phyloP scores from a whole-genome alignment of 2,329 filamentous ascomycete genomes.

The Botrytis tulipae region DNA sequence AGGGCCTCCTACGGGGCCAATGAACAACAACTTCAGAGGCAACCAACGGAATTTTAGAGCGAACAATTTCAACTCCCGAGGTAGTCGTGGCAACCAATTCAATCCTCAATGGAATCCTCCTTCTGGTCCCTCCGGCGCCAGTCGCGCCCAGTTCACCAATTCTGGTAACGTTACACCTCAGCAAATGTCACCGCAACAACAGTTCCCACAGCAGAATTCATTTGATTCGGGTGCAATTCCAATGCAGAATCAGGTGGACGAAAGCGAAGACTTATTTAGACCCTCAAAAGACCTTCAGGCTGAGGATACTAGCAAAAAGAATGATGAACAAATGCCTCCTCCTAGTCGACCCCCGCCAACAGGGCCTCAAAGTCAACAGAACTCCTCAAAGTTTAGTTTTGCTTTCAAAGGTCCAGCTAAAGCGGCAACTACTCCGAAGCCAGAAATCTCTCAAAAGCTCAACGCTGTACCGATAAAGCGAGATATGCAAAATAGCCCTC shows the following conservation, averaged over 20 bases:
- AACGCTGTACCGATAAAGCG: constrained; percentile 50
- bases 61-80: constrained; percentile 52
- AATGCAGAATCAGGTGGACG: constrained; percentile 40
- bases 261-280: constrained; percentile 61
- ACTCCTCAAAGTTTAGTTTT: constrained; percentile 78
- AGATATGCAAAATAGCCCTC: constrained; percentile 35
- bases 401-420: constrained; percentile 78
- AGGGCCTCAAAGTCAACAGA: constrained; percentile 41
- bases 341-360: constrained; percentile 49
- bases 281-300: constrained; percentile 63
- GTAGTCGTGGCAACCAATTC: constrained; percentile 49
- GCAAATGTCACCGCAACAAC: constrained; percentile 37
- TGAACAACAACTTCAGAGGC: constrained; percentile 47
- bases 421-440: constrained; percentile 54
- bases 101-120: constrained; percentile 70
- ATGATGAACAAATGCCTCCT: constrained; percentile 53
- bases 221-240: constrained; percentile 35
- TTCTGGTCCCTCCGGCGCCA: constrained; percentile 47
- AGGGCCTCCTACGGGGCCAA: constrained; percentile 53
- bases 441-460: constrained; percentile 64
- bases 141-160: constrained; percentile 46
- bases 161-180: constrained; percentile 40
- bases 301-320: constrained; percentile 57
- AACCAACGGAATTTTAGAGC: constrained; percentile 61
- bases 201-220: constrained; percentile 30